Evolutionary conservation across 2,329 filamentous ascomycete genomes (phyloP), one percentile per base, ranked within the genome.

Genomic region (Aspergillus sp.): DNA sequence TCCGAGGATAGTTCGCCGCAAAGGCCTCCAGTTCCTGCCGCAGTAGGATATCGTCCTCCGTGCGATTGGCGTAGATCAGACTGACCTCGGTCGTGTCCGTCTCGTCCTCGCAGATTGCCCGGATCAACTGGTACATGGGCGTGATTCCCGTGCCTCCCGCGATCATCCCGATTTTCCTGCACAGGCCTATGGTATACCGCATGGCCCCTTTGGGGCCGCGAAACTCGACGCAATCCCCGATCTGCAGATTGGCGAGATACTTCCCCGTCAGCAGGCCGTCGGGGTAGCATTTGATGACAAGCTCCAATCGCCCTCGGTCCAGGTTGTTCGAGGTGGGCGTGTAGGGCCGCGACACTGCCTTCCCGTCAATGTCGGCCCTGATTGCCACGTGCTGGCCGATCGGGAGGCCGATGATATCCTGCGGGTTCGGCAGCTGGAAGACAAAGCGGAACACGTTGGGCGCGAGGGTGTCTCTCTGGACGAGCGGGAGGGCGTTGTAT

Each of bases 41-140:
- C 11, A 80, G 54, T 5, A 81, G 50, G 34, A 81, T 80, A 40
- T 80, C 77, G 2, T 61, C 62, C 42, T 77, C 73, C 1, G 62
- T 64, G 1, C 68, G 61, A 52, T 77, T 80, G 17, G 72, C 76
- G 38, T 77, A 78, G 17, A 80, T 52, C 4, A 80, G 56, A 27
- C 60, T 69, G 26, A 79, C 52, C 40, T 72, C 54, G 0, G 77
- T 80, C 1, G 59, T 62, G 39, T 80, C 77, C 5, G 53, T 57
- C n/a, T 68, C 60, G 33, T 79, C 70, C 45, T 78, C 74, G 45
- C 73, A 76, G 35, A 80, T 75, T 26, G 74, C 73, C 3, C 74
- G 69, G 45, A 80, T 77, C 5, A 80, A 53, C 47, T 80, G 75
- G 49, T 66, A 74, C 68, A 75, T 72, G 2, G 73, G 72, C 1